These are phyloP conservation scores for Prunus dulcis DNA, from an alignment of 306 rosid genomes.

Conservation along the genomic window DNA sequence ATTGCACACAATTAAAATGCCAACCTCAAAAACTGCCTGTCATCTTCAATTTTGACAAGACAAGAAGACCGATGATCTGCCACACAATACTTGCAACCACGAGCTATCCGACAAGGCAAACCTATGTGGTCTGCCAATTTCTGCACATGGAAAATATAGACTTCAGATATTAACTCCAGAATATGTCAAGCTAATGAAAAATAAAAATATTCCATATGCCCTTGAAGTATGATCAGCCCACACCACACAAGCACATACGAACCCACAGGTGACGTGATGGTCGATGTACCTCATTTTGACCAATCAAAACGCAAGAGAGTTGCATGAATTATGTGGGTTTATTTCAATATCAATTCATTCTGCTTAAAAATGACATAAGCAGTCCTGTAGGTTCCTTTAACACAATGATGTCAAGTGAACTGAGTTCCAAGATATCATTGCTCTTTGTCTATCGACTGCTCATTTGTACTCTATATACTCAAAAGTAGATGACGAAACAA, in stretches of 20 bases:
- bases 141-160: slow-evolving; percentile 43
- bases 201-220: slow-evolving; percentile 1
- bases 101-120: slow-evolving; percentile 97
- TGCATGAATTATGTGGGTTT: not conserved
- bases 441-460: not conserved
- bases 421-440: not conserved
- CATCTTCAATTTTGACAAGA: slow-evolving; percentile 77
- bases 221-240: slow-evolving; percentile 11
- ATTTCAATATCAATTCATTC: not conserved
- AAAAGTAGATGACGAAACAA: not conserved
- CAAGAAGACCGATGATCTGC: slow-evolving; percentile 96
- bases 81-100: slow-evolving; percentile 89
- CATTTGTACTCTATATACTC: not conserved
- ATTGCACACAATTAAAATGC: slow-evolving; percentile 18
- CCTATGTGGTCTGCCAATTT: slow-evolving; percentile 94
- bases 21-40: slow-evolving; percentile 63
- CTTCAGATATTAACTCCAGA: not conserved
- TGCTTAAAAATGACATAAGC: not conserved
- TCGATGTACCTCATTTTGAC: not conserved
- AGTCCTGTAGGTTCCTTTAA: not conserved
- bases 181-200: not conserved
- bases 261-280: not conserved
- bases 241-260: not conserved
- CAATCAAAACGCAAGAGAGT: not conserved
- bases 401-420: not conserved